These are phyloP conservation scores for Aspergillus sp. DNA, from an alignment of 2,329 filamentous ascomycete species.

Conservation along the genomic window DNA sequence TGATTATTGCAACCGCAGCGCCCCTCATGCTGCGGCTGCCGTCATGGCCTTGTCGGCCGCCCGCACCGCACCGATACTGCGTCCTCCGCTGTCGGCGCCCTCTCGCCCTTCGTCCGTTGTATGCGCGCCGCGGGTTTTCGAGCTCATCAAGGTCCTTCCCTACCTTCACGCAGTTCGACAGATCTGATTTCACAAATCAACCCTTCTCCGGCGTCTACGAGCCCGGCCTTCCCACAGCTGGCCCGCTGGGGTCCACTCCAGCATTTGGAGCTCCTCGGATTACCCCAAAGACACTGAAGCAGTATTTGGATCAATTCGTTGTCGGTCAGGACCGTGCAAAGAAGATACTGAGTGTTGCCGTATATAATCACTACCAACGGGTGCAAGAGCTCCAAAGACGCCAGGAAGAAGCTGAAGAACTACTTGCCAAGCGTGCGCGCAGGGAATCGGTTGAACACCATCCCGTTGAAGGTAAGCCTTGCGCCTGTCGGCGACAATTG, in stretches of 20 bases:
- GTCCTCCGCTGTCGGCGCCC: conserved; percentile 25
- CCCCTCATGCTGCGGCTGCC: conserved; percentile 34
- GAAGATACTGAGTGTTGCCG: conserved; percentile 86
- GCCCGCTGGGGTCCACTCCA: conserved; percentile 61
- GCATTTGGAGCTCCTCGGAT: conserved; percentile 58
- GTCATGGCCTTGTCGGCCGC: conserved; percentile 25
- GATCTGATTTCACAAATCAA: conserved; percentile 64
- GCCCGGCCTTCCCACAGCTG: conserved; percentile 59
- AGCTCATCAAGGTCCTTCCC: conserved; percentile 34
- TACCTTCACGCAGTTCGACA: conserved; percentile 54
- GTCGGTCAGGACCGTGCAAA: conserved; percentile 92
- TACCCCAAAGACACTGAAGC: conserved; percentile 71
- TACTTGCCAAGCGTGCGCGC: conserved; percentile 68
- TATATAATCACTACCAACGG: conserved; percentile 96
- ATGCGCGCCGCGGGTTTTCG: conserved; percentile 23
- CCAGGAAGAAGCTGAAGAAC: conserved; percentile 75
- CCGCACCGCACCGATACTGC: conserved; percentile 19
- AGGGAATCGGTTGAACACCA: conserved; percentile 69
- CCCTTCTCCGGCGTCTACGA: conserved; percentile 65
- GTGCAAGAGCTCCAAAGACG: conserved; percentile 73
- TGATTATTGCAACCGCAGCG: conserved; percentile 8
- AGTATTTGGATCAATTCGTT: conserved; percentile 91
- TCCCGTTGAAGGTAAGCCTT: conserved; percentile 70
- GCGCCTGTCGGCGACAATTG: too few relatives aligned
- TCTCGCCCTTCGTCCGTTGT: conserved; percentile 8